These are phyloP conservation scores for Dioscorea cayenensis DNA, from an alignment of 116 monocot species.

Conservation along the genomic window DNA sequence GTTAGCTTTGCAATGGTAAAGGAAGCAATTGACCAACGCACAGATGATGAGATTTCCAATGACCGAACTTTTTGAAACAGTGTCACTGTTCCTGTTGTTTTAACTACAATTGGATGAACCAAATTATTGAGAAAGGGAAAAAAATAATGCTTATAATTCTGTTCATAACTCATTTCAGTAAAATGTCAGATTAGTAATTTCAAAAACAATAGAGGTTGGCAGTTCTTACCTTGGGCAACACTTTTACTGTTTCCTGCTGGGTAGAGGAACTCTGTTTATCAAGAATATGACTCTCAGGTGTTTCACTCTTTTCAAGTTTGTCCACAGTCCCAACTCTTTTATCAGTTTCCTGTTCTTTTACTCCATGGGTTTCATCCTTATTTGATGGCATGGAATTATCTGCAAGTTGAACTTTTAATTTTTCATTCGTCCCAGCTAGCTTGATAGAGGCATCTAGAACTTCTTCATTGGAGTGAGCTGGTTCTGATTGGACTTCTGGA, in stretches of 20 bases:
- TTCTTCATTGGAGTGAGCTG: neutral
- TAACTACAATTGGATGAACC: no score
- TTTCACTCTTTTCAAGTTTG: constrained; percentile 8
- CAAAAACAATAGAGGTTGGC: no score
- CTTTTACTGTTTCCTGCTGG: constrained; percentile 19
- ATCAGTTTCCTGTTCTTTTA: constrained; percentile 4
- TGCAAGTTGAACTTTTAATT: neutral
- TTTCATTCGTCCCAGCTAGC: neutral
- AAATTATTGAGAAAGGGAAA: no score
- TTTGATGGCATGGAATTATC: neutral
- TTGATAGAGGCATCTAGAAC: neutral
- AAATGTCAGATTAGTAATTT: no score
- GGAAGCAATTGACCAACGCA: no score
- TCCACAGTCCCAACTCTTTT: neutral
- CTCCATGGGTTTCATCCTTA: neutral
- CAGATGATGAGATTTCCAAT: no score
- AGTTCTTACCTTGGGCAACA: constrained; percentile 22
- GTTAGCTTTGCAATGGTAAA: no score
- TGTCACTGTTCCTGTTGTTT: no score
- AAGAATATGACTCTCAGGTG: constrained; percentile 5
- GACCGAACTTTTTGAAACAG: no score
- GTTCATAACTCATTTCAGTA: no score
- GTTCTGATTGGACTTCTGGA: neutral
- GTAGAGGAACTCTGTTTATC: constrained; percentile 11
- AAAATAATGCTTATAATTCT: no score